Conservation (phyloP, 1,284 basidiomycete genomes). For the Marasmius tenuissimus region DNA sequence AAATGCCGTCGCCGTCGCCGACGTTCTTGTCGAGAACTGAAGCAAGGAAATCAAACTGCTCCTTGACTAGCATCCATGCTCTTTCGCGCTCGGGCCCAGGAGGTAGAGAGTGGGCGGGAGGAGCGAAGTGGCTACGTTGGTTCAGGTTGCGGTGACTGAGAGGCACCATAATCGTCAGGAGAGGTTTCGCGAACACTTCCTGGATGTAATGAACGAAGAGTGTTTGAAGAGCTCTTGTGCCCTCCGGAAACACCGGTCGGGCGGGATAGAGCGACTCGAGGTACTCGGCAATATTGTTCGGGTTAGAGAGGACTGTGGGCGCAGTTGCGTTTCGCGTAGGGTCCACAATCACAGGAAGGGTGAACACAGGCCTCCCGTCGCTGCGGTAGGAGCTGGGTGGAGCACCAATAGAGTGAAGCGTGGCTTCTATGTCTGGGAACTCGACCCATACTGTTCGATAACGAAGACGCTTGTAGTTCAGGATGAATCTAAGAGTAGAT, state of each 20-base stretch:
- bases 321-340: conserved; percentile 34
- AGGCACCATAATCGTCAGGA: conserved; percentile 69
- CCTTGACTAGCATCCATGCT: conserved; percentile 61
- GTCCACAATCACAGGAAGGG: conserved; percentile 64
- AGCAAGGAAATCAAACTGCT: conserved; percentile 66
- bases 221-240: conserved; percentile 62
- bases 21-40: conserved; percentile 63
- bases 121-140: conserved; percentile 51
- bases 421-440: conserved; percentile 63
- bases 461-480: conserved; percentile 70
- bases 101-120: conserved; percentile 24
- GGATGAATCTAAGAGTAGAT: conserved; percentile 50
- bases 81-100: conserved; percentile 53
- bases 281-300: conserved; percentile 66
- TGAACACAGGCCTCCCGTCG: conserved; percentile 63
- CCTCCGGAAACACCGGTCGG: conserved; percentile 66
- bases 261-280: conserved; percentile 68
- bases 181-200: conserved; percentile 63
- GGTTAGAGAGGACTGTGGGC: conserved; percentile 53
- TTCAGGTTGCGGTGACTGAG: conserved; percentile 62
- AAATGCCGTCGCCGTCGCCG: conserved; percentile 58
- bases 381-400: conserved; percentile 49
- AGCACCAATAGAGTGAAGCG: conserved; percentile 56
- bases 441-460: conserved; percentile 71
- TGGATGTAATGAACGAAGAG: conserved; percentile 71